phyloP scores from a whole-genome alignment of 2,329 filamentous ascomycete species.

The Aspergillus calidoustus region DNA sequence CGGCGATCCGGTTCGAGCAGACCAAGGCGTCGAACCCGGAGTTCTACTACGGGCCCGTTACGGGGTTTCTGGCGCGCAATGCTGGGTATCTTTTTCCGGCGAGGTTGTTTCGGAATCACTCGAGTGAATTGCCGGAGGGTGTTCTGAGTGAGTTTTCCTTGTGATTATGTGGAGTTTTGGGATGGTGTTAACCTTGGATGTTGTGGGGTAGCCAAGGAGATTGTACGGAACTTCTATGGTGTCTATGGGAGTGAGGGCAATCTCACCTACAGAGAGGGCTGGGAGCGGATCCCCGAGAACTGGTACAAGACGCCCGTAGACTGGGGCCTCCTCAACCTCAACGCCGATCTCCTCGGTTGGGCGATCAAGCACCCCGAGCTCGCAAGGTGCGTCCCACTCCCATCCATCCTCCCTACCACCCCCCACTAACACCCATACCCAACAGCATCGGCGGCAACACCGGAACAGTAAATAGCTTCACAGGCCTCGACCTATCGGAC shows the following conservation, averaged over 20 bases:
- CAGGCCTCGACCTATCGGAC: slow-evolving; percentile 50
- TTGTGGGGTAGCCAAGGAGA: slow-evolving; percentile 39
- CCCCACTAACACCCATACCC: not conserved
- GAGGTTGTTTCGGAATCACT: slow-evolving; percentile 52
- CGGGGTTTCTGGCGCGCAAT: slow-evolving; percentile 55
- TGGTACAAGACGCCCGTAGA: slow-evolving; percentile 55
- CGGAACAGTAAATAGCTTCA: slow-evolving; percentile 56
- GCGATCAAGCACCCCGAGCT: slow-evolving; percentile 49
- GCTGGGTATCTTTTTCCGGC: slow-evolving; percentile 54
- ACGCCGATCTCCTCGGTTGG: slow-evolving; percentile 46
- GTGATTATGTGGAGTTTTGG: slow-evolving; percentile 7
- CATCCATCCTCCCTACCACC: too few relatives aligned
- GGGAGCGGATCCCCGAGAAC: slow-evolving; percentile 58
- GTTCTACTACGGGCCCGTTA: slow-evolving; percentile 60
- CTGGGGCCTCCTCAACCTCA: slow-evolving; percentile 53
- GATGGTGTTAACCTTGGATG: too few relatives aligned
- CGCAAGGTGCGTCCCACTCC: slow-evolving; percentile 28
- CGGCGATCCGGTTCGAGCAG: slow-evolving; percentile 52
- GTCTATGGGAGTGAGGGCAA: slow-evolving; percentile 49
- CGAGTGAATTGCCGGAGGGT: slow-evolving; percentile 45
- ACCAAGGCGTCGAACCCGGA: slow-evolving; percentile 57
- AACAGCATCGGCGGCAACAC: slow-evolving; percentile 61
- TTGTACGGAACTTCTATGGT: slow-evolving; percentile 54
- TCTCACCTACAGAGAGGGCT: slow-evolving; percentile 52
- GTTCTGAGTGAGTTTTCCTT: slow-evolving; percentile 38